Evolutionary conservation across 176 grass and related monocot species (phyloP), one percentile per base, ranked within the genome.

Genomic region (Triticum aestivum): DNA sequence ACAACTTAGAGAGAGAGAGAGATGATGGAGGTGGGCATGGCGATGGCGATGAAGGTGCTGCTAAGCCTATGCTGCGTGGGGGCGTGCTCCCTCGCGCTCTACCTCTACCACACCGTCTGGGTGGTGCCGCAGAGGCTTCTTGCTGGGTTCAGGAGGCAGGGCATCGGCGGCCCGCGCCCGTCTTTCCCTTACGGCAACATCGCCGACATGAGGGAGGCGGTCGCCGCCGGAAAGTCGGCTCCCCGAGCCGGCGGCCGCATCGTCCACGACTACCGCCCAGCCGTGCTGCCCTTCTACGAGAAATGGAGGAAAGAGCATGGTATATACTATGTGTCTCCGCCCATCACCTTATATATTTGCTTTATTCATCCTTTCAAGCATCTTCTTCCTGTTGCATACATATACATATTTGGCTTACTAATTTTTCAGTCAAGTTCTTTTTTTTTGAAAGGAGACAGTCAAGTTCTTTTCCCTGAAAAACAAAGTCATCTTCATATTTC

Each of bases 251-350:
- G 39, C 32, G 81, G 18, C 6, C 32, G 10, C 80, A 91, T 98
- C 54, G 76, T 91, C 71, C 96, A 98, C 72, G 96, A 96, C 79
- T 98, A 94, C 86, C 91, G 88, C 9, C 91, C 96, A 0, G 69
- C 82, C 15, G 88, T 98, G 73, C 88, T 98, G 63, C 96, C 96
- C 21, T 91, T 92, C 75, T 98, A 96, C 47, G 96, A 98, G 78
- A 88, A 91, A 83, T 98, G 96, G 93, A 96, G 92, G 62, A 92
- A 98, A 73, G 82, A 90, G 24, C 87, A 94, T 79, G 96, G 96
- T 96, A 42, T 42, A 42, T 42, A 32, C 32, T 32, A 87, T 78
- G 96, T 82, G 41, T 72, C 65, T 13, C 42, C 9, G 54, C 51
- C 11, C 14, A 59, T 30, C 8, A 72, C 2, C 49, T 79, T 79